phyloP scores from a whole-genome alignment of 345 rosid species.

The Populus davidiana region DNA sequence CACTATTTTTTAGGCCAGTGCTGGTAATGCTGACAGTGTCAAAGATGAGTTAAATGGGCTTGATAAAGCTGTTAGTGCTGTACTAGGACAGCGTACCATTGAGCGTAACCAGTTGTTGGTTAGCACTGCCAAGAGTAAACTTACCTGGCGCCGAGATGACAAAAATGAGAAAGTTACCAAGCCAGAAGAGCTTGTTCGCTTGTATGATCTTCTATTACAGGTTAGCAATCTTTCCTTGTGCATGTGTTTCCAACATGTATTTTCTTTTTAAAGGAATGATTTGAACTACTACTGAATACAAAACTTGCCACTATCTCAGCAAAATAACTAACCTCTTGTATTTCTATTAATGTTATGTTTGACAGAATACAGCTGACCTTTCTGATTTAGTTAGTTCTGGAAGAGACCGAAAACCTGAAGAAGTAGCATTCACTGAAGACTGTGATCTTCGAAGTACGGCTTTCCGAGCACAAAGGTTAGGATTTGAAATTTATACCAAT shows the following conservation, averaged over 20 bases:
- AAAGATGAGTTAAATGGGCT: conserved; percentile 94
- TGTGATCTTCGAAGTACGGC: conserved; percentile 63
- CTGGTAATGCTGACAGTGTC: conserved; percentile 86
- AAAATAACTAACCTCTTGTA: conserved; percentile 11
- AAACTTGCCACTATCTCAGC: not conserved
- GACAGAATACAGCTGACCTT: conserved; percentile 92
- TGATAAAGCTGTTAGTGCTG: conserved; percentile 94
- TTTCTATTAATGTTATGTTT: conserved; percentile 19
- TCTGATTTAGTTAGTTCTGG: conserved; percentile 97
- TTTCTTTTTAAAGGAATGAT: conserved; percentile 15
- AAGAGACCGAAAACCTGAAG: conserved; percentile 92
- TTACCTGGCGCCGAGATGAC: conserved; percentile 74
- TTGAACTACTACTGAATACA: not conserved
- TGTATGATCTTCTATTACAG: conserved; percentile 89
- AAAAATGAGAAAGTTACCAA: conserved; percentile 81
- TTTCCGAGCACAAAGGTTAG: conserved; percentile 87
- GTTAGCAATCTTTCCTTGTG: conserved; percentile 32
- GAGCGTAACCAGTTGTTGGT: conserved; percentile 91
- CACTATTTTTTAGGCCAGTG: conserved; percentile 58
- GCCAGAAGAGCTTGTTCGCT: conserved; percentile 97
- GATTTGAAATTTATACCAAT: not conserved
- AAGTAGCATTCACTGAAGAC: conserved; percentile 78
- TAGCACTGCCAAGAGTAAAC: conserved; percentile 82
- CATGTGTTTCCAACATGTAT: conserved; percentile 1
- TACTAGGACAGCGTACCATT: conserved; percentile 86